Evolutionary conservation across 2,329 filamentous ascomycete genomes (phyloP).

Genomic region (Mollisiaceae sp.): DNA sequence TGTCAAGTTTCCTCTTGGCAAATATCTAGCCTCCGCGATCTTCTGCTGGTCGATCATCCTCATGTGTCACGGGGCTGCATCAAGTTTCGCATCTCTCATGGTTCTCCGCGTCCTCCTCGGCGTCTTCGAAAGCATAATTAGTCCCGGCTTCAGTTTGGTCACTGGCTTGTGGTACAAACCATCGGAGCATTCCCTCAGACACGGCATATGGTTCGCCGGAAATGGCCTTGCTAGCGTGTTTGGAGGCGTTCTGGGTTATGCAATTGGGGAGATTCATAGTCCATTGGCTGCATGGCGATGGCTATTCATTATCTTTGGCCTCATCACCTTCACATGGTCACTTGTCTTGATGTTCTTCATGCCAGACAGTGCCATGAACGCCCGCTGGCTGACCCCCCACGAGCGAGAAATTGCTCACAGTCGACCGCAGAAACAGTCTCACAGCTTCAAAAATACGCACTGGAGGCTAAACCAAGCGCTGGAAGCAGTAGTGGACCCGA

Average conservation of each 20-base stretch:
- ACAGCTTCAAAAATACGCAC: conserved; percentile 39
- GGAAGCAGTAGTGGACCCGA: conserved; percentile 45
- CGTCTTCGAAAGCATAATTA: conserved; percentile 37
- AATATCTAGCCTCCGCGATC: conserved; percentile 33
- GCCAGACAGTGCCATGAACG: conserved; percentile 54
- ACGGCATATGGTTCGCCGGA: conserved; percentile 19
- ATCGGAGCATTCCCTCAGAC: conserved; percentile 13
- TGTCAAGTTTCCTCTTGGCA: conserved; percentile 44
- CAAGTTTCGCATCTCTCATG: conserved; percentile 30
- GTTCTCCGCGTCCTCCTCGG: conserved; percentile 39
- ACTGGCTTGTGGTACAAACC: conserved; percentile 44
- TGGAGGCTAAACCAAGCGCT: conserved; percentile 45
- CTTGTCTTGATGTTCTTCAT: conserved; percentile 51
- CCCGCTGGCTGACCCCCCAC: conserved; percentile 45
- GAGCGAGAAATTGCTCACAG: conserved; percentile 46
- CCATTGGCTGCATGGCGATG: conserved; percentile 33
- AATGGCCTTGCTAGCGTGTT: conserved; percentile 43
- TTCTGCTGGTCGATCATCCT: conserved; percentile 26
- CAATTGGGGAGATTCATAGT: conserved; percentile 36
- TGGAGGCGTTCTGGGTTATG: conserved; percentile 44
- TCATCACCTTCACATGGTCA: conserved; percentile 35
- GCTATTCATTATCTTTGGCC: conserved; percentile 32
- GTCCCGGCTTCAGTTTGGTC: conserved; percentile 43
- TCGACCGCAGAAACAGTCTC: conserved; percentile 22
- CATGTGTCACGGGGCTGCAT: conserved; percentile 24